phyloP scores from a whole-genome alignment of 345 rosid genomes.

The Toxicodendron radicans region DNA sequence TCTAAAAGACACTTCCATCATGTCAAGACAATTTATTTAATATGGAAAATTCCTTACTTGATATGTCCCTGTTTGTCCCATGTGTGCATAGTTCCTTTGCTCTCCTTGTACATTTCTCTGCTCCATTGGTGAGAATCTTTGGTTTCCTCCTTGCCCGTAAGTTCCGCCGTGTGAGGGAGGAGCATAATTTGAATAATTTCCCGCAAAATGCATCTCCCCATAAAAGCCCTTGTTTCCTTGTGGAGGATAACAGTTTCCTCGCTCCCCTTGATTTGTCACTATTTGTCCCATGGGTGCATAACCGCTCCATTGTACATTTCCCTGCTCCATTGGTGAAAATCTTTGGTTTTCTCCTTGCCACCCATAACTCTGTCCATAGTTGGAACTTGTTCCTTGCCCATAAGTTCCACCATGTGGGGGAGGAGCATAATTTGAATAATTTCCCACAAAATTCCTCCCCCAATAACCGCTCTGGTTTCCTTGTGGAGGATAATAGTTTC shows the following conservation, averaged over 20 bases:
- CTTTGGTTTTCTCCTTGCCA: constrained; percentile 29
- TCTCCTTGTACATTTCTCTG: constrained; percentile 46
- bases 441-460: constrained; percentile 22
- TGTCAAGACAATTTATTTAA: neutral
- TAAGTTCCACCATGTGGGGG: constrained; percentile 31
- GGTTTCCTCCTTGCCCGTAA: constrained; percentile 32
- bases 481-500: constrained; percentile 38
- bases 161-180: constrained; percentile 30
- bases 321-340: constrained; percentile 43
- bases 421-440: neutral
- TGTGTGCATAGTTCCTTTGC: constrained; percentile 36
- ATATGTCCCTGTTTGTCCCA: constrained; percentile 40
- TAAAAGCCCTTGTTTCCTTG: constrained; percentile 22
- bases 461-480: constrained; percentile 22
- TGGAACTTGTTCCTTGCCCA: constrained; percentile 34
- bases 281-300: constrained; percentile 40
- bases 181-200: neutral
- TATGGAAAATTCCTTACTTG: constrained; percentile 34
- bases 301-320: constrained; percentile 41
- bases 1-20: neutral
- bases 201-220: constrained; percentile 22
- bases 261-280: constrained; percentile 40
- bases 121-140: constrained; percentile 39
- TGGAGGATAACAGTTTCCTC: constrained; percentile 40
- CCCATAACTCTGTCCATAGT: constrained; percentile 27